phyloP scores from a whole-genome alignment of 495 filamentous ascomycete genomes.

The Bathelium albidoporum region DNA sequence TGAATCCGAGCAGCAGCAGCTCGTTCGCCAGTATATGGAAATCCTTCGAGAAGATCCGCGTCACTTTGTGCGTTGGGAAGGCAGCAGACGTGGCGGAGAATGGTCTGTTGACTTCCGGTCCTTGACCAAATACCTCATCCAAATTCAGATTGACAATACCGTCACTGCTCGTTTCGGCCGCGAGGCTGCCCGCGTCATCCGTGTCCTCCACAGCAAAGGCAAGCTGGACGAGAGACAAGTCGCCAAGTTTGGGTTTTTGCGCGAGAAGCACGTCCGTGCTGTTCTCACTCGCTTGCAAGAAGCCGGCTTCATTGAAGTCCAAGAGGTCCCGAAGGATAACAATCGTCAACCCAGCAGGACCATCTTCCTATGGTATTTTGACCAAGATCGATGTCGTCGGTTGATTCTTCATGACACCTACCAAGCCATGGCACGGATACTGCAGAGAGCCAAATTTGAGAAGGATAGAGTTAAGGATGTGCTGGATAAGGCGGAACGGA shows the following conservation, averaged over 20 bases:
- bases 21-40: conserved; percentile 46
- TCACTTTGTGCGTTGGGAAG: conserved; percentile 53
- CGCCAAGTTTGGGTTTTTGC: conserved; percentile 60
- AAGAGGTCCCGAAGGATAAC: conserved; percentile 81
- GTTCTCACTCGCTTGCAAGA: conserved; percentile 73
- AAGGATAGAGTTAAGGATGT: conserved; percentile 54
- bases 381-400: conserved; percentile 54
- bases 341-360: conserved; percentile 67
- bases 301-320: conserved; percentile 72
- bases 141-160: conserved; percentile 65
- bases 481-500: conserved; percentile 65
- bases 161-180: conserved; percentile 67
- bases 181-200: conserved; percentile 63
- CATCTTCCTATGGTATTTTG: conserved; percentile 85
- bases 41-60: conserved; percentile 63
- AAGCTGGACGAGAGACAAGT: conserved; percentile 86
- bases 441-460: conserved; percentile 69
- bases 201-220: conserved; percentile 73
- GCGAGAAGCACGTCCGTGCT: conserved; percentile 68
- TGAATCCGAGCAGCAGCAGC: background rate
- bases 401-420: conserved; percentile 67
- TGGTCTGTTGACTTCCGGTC: conserved; percentile 72
- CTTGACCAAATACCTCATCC: conserved; percentile 55
- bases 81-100: conserved; percentile 46
- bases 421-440: conserved; percentile 74